Base-by-base conservation (phyloP, 345 rosid species). In the Populus alba region DNA sequence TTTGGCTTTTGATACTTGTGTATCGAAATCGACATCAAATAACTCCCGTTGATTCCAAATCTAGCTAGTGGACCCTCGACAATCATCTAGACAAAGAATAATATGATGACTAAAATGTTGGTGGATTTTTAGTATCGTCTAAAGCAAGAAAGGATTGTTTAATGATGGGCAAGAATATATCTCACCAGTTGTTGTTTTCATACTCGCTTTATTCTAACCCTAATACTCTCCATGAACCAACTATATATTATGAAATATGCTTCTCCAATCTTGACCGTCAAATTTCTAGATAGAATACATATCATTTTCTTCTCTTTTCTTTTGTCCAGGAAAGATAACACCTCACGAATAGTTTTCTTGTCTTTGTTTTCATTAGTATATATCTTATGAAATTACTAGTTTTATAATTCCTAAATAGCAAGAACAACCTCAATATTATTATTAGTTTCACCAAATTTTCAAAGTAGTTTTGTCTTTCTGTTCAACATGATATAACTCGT, bases 41-140 rank as follows among this genome's bases (percentile, higher is more conserved):
- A 75, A 81, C 72, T 66, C 68, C 12, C 31, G 51, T 78, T 70
- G 83, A 83, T 81, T 86, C 87, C 83, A 82, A 77, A 81, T 74
- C 75, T 49, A 73, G 74, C 75, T 49, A 73, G 74, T 31, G 80
- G 81, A 73, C 75, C 75, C 84, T 81, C 84, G 77, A 73, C 86
- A 77, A 81, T 77, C 77, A 75, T 82, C 81, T 38, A 77, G 72
- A 84, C 75, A 81, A 27, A 77, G 84, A 87, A 68, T 49, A 49
- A 77, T 76, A 75, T 81, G 74, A 51, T 76, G 61, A 15, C 71
- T 39, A 65, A 75, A 77, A 47, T 63, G 77, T 37, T 66, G 61
- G 69, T 82, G 69, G 81, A 80, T 86, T 84, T 84, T 79, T 68
- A 80, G 86, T 83, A 81, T 88, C 83, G 25, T 16, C 77, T 43